A percentile compares a stretch with the other conserved stretches of the same genome.
These are phyloP conservation scores for Saccharomyces hybrid DNA, from an alignment of 1,139 yeast species.

Conservation along the genomic window DNA sequence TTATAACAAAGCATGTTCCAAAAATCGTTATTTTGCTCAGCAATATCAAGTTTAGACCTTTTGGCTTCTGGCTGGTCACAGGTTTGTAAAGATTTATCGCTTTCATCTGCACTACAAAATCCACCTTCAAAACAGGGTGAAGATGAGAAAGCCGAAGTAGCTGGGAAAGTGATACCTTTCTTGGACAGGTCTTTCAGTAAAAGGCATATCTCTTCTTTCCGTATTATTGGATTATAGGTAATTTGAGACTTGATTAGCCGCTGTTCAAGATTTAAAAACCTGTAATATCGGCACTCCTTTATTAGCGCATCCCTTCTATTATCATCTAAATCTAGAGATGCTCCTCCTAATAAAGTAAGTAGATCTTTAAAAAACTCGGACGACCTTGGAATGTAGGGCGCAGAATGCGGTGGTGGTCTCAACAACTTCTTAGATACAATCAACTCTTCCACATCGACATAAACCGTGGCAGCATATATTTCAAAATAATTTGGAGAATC, in stretches of 20 bases:
- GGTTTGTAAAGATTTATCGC: constrained; percentile 1
- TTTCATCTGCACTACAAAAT: background rate
- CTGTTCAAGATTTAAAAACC: constrained; percentile 72
- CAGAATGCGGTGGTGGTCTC: constrained; percentile 72
- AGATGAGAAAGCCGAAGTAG: background rate
- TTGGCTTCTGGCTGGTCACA: constrained; percentile 7
- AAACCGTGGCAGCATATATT: constrained; percentile 46
- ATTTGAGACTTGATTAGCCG: constrained; percentile 49
- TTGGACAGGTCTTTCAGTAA: constrained; percentile 42
- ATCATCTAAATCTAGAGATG: constrained; percentile 42
- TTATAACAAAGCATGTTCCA: constrained; percentile 37
- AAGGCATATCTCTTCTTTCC: constrained; percentile 50
- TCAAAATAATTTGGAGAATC: constrained; percentile 74
- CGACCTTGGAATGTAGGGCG: constrained; percentile 49
- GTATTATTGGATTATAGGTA: constrained; percentile 43
- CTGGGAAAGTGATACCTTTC: constrained; percentile 34
- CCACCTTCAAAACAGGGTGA: background rate
- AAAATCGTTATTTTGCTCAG: background rate
- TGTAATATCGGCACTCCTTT: constrained; percentile 68
- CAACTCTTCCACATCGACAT: constrained; percentile 40
- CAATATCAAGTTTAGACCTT: constrained; percentile 6
- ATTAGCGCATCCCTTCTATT: constrained; percentile 49
- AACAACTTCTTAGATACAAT: constrained; percentile 40
- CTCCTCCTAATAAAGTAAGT: constrained; percentile 51
- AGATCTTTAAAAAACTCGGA: constrained; percentile 55